Percentiles rank a stretch among this genome's conserved stretches.
Evolutionary conservation across 441 rosid genomes (phyloP).

Genomic region (Erodium moschatum): DNA sequence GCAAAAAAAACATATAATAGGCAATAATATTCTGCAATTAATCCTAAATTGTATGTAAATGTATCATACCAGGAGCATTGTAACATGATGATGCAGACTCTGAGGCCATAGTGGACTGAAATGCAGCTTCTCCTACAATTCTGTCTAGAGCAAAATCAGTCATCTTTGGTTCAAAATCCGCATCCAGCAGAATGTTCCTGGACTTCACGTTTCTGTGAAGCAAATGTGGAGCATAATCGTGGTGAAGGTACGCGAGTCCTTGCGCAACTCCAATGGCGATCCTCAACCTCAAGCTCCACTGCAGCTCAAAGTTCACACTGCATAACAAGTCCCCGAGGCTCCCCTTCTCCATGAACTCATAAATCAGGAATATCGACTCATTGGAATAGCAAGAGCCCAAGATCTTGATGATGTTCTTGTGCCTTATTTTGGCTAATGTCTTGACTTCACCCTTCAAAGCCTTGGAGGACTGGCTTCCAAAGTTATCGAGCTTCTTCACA

Average conservation of each 20-base stretch:
- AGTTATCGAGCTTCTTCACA: slow-evolving; percentile 44
- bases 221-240: slow-evolving; percentile 46
- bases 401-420: slow-evolving; percentile 45
- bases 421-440: slow-evolving; percentile 51
- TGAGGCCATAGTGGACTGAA: slow-evolving; percentile 47
- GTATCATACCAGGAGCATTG: slow-evolving; percentile 59
- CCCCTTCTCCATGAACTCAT: slow-evolving; percentile 44
- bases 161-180: slow-evolving; percentile 46
- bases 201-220: slow-evolving; percentile 60
- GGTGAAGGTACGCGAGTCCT: slow-evolving; percentile 50
- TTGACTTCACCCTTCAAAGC: slow-evolving; percentile 48
- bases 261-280: slow-evolving; percentile 56
- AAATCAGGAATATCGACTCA: slow-evolving; percentile 45
- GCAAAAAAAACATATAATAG: too few species aligned
- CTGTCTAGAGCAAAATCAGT: slow-evolving; percentile 58
- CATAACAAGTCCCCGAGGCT: slow-evolving; percentile 48
- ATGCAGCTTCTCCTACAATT: slow-evolving; percentile 66
- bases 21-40: too few species aligned
- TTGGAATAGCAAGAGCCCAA: slow-evolving; percentile 60
- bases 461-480: slow-evolving; percentile 40
- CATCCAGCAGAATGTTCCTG: slow-evolving; percentile 46
- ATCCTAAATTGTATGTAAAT: too few species aligned
- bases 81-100: slow-evolving; percentile 53
- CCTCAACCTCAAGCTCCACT: slow-evolving; percentile 46
- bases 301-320: slow-evolving; percentile 32